A percentile compares a stretch with the other conserved stretches of the same genome.
phyloP scores from a whole-genome alignment of 2,329 filamentous ascomycete species.

The Pseudohalonectria lignicola region DNA sequence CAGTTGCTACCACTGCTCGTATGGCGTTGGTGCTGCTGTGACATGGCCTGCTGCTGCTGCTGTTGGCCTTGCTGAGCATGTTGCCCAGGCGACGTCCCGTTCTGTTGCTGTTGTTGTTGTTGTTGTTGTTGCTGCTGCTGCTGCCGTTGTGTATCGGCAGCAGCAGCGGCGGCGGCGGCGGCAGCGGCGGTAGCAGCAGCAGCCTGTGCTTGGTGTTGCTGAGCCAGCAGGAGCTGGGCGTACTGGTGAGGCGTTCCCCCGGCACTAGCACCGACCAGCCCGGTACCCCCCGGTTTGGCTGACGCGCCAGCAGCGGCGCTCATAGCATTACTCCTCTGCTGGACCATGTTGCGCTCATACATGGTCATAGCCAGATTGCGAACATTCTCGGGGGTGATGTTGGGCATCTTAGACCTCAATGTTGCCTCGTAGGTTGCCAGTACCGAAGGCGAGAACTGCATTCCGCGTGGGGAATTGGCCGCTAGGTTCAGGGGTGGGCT shows the following conservation, averaged over 20 bases:
- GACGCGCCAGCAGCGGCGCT: conserved; percentile 2
- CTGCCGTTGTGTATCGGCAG: too few species aligned
- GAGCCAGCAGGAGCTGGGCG: conserved; percentile 2
- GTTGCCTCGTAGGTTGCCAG: neutral
- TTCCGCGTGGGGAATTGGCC: too few species aligned
- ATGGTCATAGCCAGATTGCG: neutral
- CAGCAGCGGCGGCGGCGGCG: too few species aligned
- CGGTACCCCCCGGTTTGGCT: conserved; percentile 1
- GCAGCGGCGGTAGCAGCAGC: neutral
- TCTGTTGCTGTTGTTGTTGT: neutral
- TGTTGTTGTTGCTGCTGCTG: neutral
- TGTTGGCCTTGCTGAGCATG: too few species aligned
- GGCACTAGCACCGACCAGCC: conserved; percentile 1
- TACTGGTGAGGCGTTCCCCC: conserved; percentile 3
- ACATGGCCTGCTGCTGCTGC: neutral
- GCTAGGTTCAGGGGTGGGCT: neutral
- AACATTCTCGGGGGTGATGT: conserved; percentile 2
- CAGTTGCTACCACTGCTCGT: too few species aligned
- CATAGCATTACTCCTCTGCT: conserved; percentile 3
- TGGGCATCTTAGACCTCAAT: conserved; percentile 1
- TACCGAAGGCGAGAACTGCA: too few species aligned
- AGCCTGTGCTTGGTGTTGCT: conserved; percentile 1
- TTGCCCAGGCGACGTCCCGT: neutral
- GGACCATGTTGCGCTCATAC: conserved; percentile 1
- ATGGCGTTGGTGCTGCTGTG: neutral